Evolutionary conservation across 345 rosid genomes (phyloP), one percentile per base, ranked within the genome.

Genomic region (Combretum micranthum): DNA sequence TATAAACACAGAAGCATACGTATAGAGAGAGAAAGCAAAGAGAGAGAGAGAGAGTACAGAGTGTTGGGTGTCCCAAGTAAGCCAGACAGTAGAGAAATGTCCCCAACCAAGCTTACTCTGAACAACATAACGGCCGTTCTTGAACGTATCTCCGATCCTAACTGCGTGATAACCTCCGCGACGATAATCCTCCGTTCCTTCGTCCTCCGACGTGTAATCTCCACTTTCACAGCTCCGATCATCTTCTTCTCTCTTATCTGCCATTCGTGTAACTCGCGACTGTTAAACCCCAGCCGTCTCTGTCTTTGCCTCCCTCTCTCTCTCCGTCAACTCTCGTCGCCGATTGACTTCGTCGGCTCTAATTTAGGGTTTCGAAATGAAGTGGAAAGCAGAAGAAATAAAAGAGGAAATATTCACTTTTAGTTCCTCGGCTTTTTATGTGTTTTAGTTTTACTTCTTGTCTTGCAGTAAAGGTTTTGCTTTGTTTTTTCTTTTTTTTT

Each of bases 61-160:
- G 19, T 64, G 68, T 1, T 57, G 79, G 15, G 83, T 72, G 65
- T 82, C 92, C 88, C 88, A 85, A 48, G 83, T 84, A 56, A 85
- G 92, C 92, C 92, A 85, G 53, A 85, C 92, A 55, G 92, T 85
- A 49, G 92, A 85, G 81, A 85, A 85, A 72, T 85, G 87, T 21
- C 91, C 91, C 91, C 91, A 85, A 10, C 87, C 91, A 42, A 85
- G 91, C 71, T 85, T 82, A 51, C 77, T 65, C 69, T 82, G 88
- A 19, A 85, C 88, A 4, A 78, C 80, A 51, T 82, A 85, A 9
- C 81, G 80, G 1, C 81, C 88, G 71, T 73, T 77, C 69, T 73
- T 82, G 68, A 85, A 85, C 17, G 78, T 13, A 52, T 85, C 93
- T 17, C 84, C 80, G 56, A 85, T 68, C 52, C 84, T 65, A n/a